phyloP scores from a whole-genome alignment of 2,329 filamentous ascomycete species.

The Periconia macrospinosa region DNA sequence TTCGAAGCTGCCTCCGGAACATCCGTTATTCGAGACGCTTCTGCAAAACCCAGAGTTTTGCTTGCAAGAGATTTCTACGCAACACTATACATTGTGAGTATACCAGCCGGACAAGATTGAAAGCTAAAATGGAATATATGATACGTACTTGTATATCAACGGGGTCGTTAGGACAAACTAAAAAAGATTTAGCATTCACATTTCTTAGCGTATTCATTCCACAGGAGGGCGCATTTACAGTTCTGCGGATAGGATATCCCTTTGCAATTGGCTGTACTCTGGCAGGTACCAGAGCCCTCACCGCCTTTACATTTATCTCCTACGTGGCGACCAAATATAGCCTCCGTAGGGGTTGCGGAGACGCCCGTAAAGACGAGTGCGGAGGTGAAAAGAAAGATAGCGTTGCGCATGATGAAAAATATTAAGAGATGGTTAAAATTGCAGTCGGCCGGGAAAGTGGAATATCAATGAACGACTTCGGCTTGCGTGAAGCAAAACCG shows the following conservation, averaged over 20 bases:
- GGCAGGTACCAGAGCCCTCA: background rate
- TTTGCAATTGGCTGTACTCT: background rate
- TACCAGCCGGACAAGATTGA: background rate
- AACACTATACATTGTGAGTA: background rate
- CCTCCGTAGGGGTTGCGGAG: background rate
- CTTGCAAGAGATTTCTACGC: background rate
- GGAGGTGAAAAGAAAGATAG: background rate
- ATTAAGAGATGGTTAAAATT: background rate
- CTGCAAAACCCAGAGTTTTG: background rate
- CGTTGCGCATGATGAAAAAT: background rate
- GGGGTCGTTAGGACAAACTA: background rate
- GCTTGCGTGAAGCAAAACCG: background rate
- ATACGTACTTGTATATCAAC: background rate
- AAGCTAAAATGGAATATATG: background rate
- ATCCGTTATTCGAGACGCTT: background rate
- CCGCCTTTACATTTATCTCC: background rate
- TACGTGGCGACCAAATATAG: background rate
- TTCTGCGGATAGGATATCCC: background rate
- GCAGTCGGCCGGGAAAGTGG: background rate
- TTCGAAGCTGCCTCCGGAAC: constrained; percentile 1
- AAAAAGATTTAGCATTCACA: background rate
- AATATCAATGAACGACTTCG: background rate
- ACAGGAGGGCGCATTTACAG: background rate
- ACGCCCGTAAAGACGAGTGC: background rate
- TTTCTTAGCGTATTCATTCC: background rate